These are phyloP conservation scores for Mucor mucedo DNA, from an alignment of 371 early-diverging fungal species.

Conservation along the genomic window DNA sequence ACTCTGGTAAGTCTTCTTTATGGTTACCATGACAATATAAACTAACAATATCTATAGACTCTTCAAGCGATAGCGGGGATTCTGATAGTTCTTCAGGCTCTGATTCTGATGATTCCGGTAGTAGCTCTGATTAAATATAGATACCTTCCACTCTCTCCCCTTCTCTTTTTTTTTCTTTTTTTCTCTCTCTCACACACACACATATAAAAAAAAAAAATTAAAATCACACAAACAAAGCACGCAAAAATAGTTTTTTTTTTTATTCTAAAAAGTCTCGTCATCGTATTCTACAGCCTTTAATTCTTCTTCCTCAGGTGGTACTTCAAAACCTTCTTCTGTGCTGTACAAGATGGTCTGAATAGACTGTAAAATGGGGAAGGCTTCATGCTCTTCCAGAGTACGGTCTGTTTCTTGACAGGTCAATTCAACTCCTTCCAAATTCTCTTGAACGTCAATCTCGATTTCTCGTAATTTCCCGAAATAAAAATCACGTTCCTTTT, in stretches of 20 bases:
- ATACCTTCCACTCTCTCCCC: constrained; percentile 4
- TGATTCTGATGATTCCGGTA: constrained; percentile 82
- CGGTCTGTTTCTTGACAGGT: constrained; percentile 25
- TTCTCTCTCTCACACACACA: constrained; percentile 4
- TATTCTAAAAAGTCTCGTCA: constrained; percentile 26
- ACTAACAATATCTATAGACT: constrained; percentile 26
- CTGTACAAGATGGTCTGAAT: constrained; percentile 86
- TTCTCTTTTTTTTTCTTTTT: constrained; percentile 5
- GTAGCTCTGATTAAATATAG: constrained; percentile 66
- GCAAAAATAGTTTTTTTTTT: neutral
- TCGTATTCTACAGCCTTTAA: constrained; percentile 24
- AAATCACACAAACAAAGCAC: neutral
- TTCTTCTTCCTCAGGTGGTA: constrained; percentile 50
- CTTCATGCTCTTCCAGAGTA: constrained; percentile 35
- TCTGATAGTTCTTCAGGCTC: constrained; percentile 68
- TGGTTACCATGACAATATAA: neutral
- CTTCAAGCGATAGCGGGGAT: constrained; percentile 58
- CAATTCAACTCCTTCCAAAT: constrained; percentile 53
- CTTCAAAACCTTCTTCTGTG: constrained; percentile 74
- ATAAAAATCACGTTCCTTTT: constrained; percentile 96
- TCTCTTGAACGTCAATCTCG: constrained; percentile 87
- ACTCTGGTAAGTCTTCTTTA: constrained; percentile 31
- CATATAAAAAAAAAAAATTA: neutral
- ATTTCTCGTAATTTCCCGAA: constrained; percentile 91
- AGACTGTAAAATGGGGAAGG: constrained; percentile 65